Percentiles rank a stretch among this genome's conserved stretches.
Conservation (phyloP, 805 yeast genomes). For the Yarrowia porcina region DNA sequence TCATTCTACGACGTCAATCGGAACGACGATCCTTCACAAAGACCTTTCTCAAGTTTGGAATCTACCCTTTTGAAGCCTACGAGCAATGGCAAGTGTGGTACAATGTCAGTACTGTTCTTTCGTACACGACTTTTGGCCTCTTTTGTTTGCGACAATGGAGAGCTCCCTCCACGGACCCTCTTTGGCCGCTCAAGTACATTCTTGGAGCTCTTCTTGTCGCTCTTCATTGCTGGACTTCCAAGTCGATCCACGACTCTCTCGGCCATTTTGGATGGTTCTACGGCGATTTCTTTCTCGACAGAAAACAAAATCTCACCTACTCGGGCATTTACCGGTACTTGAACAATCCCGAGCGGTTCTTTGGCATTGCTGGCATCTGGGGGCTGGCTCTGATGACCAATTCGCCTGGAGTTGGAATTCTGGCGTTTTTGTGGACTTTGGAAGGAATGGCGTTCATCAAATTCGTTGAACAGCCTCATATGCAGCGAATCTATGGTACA, state of each 20-base stretch:
- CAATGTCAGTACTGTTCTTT: constrained; percentile 49
- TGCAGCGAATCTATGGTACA: constrained; percentile 72
- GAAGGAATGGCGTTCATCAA: constrained; percentile 65
- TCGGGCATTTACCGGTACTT: constrained; percentile 79
- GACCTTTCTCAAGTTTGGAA: constrained; percentile 60
- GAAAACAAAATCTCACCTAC: constrained; percentile 52
- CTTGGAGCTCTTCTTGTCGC: constrained; percentile 54
- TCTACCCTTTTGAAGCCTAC: constrained; percentile 61
- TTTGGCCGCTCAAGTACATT: constrained; percentile 51
- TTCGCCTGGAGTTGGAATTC: constrained; percentile 46
- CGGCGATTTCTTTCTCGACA: constrained; percentile 68
- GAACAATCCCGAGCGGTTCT: constrained; percentile 76
- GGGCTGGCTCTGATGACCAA: constrained; percentile 60
- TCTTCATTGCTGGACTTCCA: constrained; percentile 66
- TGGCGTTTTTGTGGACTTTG: constrained; percentile 63
- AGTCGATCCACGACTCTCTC: constrained; percentile 63
- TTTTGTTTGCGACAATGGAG: constrained; percentile 36
- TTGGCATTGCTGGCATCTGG: constrained; percentile 78
- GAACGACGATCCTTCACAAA: constrained; percentile 60
- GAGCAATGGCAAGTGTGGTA: constrained; percentile 71
- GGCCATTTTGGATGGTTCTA: constrained; percentile 90
- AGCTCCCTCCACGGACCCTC: constrained; percentile 33
- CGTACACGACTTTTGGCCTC: constrained; percentile 51
- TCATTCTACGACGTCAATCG: constrained; percentile 57
- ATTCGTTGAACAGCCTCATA: constrained; percentile 73